Base-by-base conservation (phyloP, 2,329 filamentous ascomycete species). In the Aspergillus quadrilineatus region DNA sequence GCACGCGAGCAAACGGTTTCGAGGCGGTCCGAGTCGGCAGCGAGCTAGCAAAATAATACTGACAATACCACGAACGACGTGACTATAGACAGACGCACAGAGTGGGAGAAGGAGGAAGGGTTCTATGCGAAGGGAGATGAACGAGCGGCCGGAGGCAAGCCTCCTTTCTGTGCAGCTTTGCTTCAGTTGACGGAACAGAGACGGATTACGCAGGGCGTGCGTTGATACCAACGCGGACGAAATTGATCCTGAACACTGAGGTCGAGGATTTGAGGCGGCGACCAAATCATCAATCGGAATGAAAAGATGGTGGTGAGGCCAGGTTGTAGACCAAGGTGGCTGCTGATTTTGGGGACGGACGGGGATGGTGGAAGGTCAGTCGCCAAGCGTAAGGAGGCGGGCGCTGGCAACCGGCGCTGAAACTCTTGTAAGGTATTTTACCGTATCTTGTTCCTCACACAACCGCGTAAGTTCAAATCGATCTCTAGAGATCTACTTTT, bases 91-190 rank as follows among this genome's bases (percentile, higher is more conserved):
- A 65, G 51, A 65, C 63, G 53, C 8, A 42, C n/a, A 36, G 34
- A 4, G 49, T 44, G 50, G 43, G 37, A 52, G 43, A 61, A 56
- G 39, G 46, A 12, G 58, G 65, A 65, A 59, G 57, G 58, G 64
- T 37, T 52, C 39, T 41, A 34, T 17, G 49, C 32, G 61, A 63
- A 52, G 64, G 53, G 65, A 64, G 59, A 56, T 65, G 60, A 75
- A 75, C 71, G 73, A 76, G 69, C 66, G 73, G 67, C 71, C 69
- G 72, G 73, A 74, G 72, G 70, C 69, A 72, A 67, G 67, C 72
- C 73, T 74, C 73, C 73, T 74, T 71, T 74, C 57, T 66, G 61
- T 65, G 65, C 66, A 68, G 60, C 66, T 65, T 66, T 65, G 62
- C 65, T 67, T 67, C 62, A 66, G 60, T 67, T 66, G 61, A 60